Percentiles rank a stretch among this genome's conserved stretches.
These are phyloP conservation scores for Saprolegnia diclina DNA, from an alignment of 352 stramenopile genomes.

Conservation along the genomic window DNA sequence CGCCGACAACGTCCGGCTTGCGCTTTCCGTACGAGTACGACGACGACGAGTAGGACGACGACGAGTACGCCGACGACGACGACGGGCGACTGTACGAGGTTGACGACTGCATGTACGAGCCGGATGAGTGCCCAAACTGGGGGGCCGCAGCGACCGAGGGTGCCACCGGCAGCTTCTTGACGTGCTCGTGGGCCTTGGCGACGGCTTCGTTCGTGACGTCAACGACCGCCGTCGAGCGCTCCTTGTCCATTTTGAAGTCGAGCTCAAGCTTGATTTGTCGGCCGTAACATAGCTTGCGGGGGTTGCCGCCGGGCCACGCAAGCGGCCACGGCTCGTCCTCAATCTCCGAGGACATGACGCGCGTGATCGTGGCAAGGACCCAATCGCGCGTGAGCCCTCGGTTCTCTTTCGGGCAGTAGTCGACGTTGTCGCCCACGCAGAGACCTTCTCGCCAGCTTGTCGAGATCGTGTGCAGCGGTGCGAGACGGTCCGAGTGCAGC, in stretches of 20 bases:
- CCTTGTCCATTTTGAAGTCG: neutral
- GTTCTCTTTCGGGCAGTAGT: conserved; percentile 3
- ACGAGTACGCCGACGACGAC: conserved; percentile 28
- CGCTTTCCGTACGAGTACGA: conserved; percentile 42
- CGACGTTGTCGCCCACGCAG: conserved; percentile 18
- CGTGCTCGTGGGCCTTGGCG: neutral
- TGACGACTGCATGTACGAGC: conserved; percentile 28
- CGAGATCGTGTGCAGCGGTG: conserved; percentile 48
- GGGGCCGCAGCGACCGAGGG: neutral
- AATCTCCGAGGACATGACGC: neutral
- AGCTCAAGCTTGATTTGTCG: conserved; percentile 15
- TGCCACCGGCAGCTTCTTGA: conserved; percentile 4
- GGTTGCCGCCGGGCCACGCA: neutral
- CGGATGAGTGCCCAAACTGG: conserved; percentile 23
- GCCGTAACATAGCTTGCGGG: neutral
- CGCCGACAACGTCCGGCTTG: conserved; percentile 48
- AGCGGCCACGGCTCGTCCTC: neutral
- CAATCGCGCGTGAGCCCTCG: conserved; percentile 3
- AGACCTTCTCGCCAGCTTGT: conserved; percentile 34
- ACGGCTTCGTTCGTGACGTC: conserved; percentile 2
- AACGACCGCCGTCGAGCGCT: neutral
- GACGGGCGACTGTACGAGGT: conserved; percentile 27
- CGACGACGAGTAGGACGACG: conserved; percentile 32
- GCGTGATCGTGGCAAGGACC: neutral
- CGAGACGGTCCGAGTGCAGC: neutral